Evolutionary conservation across 2,329 filamentous ascomycete species (phyloP).

Genomic region (Colletotrichum lini): DNA sequence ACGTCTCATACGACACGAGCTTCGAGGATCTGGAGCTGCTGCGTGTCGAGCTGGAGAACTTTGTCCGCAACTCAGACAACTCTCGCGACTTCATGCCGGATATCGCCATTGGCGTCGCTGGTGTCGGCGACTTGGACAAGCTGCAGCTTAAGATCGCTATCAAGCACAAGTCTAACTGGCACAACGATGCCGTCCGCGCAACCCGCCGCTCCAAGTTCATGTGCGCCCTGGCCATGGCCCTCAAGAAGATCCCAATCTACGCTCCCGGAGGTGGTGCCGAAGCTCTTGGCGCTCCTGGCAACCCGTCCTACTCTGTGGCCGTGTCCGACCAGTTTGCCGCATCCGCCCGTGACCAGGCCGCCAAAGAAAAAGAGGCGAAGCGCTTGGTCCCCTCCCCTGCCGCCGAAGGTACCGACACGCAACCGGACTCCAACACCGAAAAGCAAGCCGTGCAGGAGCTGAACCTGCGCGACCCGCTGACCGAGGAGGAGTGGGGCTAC

Average conservation of each 20-base stretch:
- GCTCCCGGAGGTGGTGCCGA: conserved; percentile 81
- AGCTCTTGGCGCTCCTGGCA: conserved; percentile 74
- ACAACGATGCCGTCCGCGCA: conserved; percentile 86
- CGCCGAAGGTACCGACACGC: conserved; percentile 43
- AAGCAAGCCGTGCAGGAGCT: conserved; percentile 61
- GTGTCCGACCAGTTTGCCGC: conserved; percentile 78
- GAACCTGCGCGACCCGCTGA: conserved; percentile 55
- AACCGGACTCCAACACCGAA: conserved; percentile 52
- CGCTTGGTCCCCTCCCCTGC: conserved; percentile 72
- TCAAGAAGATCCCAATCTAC: conserved; percentile 90
- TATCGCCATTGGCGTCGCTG: conserved; percentile 81
- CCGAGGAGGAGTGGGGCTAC: conserved; percentile 56
- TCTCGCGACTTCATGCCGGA: conserved; percentile 91
- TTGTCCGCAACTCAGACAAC: conserved; percentile 88
- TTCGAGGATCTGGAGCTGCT: conserved; percentile 93
- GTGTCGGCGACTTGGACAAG: conserved; percentile 90
- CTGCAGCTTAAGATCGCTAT: conserved; percentile 86
- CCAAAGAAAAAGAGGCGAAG: conserved; percentile 72
- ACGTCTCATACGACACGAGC: conserved; percentile 86
- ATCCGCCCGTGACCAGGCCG: conserved; percentile 72
- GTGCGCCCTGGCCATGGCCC: conserved; percentile 88
- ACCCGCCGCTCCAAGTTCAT: conserved; percentile 95
- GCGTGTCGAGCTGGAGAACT: conserved; percentile 86
- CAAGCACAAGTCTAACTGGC: conserved; percentile 93
- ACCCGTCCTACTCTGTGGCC: conserved; percentile 85